A percentile compares a stretch with the other conserved stretches of the same genome.
These are phyloP conservation scores for Aspergillus fumigatus DNA, from an alignment of 2,329 filamentous ascomycete species.

Conservation along the genomic window DNA sequence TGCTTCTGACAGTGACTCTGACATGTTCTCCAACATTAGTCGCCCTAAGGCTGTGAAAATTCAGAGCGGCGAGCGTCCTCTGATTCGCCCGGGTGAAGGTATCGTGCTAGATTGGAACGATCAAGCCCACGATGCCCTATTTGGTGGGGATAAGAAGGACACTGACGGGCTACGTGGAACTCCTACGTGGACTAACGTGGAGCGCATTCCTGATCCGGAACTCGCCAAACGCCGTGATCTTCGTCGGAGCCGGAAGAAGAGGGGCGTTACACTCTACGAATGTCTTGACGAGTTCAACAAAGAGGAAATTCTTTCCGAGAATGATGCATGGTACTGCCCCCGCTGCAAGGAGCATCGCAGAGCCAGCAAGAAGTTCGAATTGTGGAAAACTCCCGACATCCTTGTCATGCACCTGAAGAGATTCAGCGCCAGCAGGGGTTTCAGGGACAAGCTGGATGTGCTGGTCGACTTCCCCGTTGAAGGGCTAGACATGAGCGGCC, in stretches of 20 bases:
- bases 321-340: conserved; percentile 97
- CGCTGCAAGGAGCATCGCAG: conserved; percentile 90
- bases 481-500: conserved; percentile 72
- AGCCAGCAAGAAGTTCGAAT: conserved; percentile 92
- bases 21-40: conserved; percentile 16
- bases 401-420: conserved; percentile 92
- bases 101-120: conserved; percentile 83
- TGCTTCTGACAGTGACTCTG: conserved; percentile 29
- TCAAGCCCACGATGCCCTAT: conserved; percentile 66
- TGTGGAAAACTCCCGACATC: conserved; percentile 96
- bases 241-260: conserved; percentile 62
- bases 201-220: conserved; percentile 56
- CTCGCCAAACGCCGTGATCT: conserved; percentile 60
- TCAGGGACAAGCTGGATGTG: conserved; percentile 87
- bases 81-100: conserved; percentile 76
- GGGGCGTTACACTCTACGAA: conserved; percentile 79
- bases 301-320: conserved; percentile 86
- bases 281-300: conserved; percentile 94
- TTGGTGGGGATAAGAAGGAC: conserved; percentile 44
- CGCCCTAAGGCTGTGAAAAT: conserved; percentile 18
- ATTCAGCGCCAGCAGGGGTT: conserved; percentile 77
- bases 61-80: conserved; percentile 49
- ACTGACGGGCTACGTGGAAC: conserved; percentile 54
- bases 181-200: conserved; percentile 52
- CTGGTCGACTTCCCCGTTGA: conserved; percentile 88